Conservation (phyloP, 352 stramenopile genomes). For the Phytophthora chlamydospora region DNA sequence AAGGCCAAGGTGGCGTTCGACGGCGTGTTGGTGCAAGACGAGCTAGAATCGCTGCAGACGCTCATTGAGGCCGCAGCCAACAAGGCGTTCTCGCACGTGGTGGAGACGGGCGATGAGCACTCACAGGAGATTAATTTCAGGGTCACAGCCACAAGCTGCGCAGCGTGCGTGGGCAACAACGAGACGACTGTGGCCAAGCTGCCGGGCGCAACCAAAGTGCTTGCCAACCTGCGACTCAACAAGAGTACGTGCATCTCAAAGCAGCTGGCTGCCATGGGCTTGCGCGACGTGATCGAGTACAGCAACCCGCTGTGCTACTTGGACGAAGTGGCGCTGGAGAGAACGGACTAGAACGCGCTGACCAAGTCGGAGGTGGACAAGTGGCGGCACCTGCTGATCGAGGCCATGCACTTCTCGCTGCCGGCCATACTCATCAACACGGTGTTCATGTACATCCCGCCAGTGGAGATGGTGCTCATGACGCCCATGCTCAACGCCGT, state of each 20-base stretch:
- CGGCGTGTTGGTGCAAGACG: constrained; percentile 65
- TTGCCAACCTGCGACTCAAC: constrained; percentile 66
- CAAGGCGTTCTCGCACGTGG: constrained; percentile 74
- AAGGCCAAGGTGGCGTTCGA: constrained; percentile 88
- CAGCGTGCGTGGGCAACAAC: constrained; percentile 68
- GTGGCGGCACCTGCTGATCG: constrained; percentile 76
- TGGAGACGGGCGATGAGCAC: constrained; percentile 80
- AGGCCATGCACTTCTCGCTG: constrained; percentile 82
- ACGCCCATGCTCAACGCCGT: constrained; percentile 75
- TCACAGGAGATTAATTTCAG: constrained; percentile 83
- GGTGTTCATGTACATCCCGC: constrained; percentile 83
- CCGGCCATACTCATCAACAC: constrained; percentile 89
- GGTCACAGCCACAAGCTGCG: constrained; percentile 70
- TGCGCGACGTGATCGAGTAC: constrained; percentile 72
- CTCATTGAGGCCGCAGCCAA: constrained; percentile 83
- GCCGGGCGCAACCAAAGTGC: constrained; percentile 72
- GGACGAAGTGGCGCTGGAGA: constrained; percentile 59
- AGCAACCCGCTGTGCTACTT: constrained; percentile 70
- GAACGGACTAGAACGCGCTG: constrained; percentile 62
- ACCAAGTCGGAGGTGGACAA: constrained; percentile 78
- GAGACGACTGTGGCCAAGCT: constrained; percentile 68
- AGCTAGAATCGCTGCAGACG: constrained; percentile 47
- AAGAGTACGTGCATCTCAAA: constrained; percentile 83
- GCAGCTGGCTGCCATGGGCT: constrained; percentile 76
- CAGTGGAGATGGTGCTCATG: constrained; percentile 72